A percentile compares a stretch with the other conserved stretches of the same genome.
These are phyloP conservation scores for Parasitella parasitica DNA, from an alignment of 371 early-diverging fungal species.

Conservation along the genomic window DNA sequence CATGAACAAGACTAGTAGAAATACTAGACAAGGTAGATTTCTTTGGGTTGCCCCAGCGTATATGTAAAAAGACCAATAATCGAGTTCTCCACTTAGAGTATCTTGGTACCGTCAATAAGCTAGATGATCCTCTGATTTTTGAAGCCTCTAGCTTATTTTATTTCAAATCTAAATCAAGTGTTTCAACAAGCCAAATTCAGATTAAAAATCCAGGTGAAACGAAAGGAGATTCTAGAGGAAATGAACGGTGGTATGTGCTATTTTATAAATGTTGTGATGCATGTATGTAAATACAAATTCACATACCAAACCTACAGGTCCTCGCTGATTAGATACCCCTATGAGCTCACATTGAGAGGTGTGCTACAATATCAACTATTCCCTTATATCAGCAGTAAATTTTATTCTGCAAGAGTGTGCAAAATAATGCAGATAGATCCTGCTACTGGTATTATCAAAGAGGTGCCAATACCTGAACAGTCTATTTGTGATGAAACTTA, in stretches of 20 bases:
- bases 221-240: slow-evolving; percentile 44
- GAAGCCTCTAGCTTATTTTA: slow-evolving; percentile 31
- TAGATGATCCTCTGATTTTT: slow-evolving; percentile 35
- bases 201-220: slow-evolving; percentile 58
- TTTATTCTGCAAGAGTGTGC: slow-evolving; percentile 42
- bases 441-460: slow-evolving; percentile 31
- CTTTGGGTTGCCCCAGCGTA: not conserved
- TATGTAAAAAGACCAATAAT: not conserved
- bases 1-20: not conserved
- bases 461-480: slow-evolving; percentile 22
- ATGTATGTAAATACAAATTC: not conserved
- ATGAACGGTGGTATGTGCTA: slow-evolving; percentile 43
- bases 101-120: slow-evolving; percentile 11
- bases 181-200: slow-evolving; percentile 59
- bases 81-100: slow-evolving; percentile 3
- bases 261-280: not conserved
- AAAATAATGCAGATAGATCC: slow-evolving; percentile 44
- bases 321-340: slow-evolving; percentile 55
- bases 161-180: slow-evolving; percentile 21
- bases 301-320: slow-evolving; percentile 35
- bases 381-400: slow-evolving; percentile 20
- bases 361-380: slow-evolving; percentile 57
- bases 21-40: slow-evolving; percentile 1
- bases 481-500: slow-evolving; percentile 33
- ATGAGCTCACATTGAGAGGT: slow-evolving; percentile 66